Evolutionary conservation across 1,284 basidiomycete species (phyloP).

Genomic region (Mycena sp.): DNA sequence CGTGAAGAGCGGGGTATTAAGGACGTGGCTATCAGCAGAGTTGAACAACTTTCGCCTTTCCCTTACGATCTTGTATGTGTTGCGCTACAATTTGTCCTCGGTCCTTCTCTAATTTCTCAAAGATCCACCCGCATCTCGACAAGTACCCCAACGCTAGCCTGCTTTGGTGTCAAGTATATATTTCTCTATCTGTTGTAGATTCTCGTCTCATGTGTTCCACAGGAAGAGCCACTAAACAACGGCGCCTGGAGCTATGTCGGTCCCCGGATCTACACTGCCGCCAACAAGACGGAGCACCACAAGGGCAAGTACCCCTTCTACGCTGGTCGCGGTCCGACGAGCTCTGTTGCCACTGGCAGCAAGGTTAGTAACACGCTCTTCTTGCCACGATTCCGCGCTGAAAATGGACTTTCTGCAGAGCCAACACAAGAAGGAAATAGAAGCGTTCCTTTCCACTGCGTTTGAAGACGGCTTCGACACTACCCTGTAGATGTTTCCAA

Average conservation of each 20-base stretch:
- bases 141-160: conserved; percentile 95
- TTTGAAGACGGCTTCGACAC: conserved; percentile 47
- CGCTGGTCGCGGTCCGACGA: conserved; percentile 88
- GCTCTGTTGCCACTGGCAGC: conserved; percentile 91
- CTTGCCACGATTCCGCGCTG: not conserved
- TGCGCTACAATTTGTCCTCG: not conserved
- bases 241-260: conserved; percentile 95
- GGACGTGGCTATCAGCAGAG: conserved; percentile 92
- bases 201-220: conserved; percentile 12
- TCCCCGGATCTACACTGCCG: conserved; percentile 86
- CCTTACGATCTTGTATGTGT: conserved; percentile 87
- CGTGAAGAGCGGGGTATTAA: conserved; percentile 91
- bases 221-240: conserved; percentile 93
- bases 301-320: conserved; percentile 89
- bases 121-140: conserved; percentile 91
- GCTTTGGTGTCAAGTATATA: conserved; percentile 85
- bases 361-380: conserved; percentile 60
- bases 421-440: conserved; percentile 88
- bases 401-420: conserved; percentile 48
- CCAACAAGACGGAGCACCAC: conserved; percentile 89
- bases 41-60: conserved; percentile 97
- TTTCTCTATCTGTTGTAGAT: not conserved
- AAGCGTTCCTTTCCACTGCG: conserved; percentile 71
- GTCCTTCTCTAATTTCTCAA: conserved; percentile 24
- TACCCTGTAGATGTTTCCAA: conserved; percentile 5